Evolutionary conservation across 371 early-diverging fungal species (phyloP).

Genomic region (Mucor piriformis): DNA sequence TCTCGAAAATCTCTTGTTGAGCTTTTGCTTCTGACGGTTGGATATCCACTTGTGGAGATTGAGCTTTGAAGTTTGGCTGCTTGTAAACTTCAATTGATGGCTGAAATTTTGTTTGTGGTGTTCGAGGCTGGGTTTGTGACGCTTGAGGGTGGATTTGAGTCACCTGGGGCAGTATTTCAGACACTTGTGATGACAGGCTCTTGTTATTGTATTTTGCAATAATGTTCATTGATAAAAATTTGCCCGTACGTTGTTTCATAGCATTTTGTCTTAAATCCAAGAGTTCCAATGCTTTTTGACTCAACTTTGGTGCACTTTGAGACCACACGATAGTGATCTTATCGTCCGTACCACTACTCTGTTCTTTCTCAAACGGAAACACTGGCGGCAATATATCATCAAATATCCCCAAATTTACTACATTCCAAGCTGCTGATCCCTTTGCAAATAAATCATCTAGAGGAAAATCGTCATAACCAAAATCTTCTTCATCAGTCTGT

Average conservation of each 20-base stretch:
- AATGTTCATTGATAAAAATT: neutral
- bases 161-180: no score
- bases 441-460: neutral
- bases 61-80: neutral
- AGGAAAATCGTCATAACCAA: constrained; percentile 7
- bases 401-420: neutral
- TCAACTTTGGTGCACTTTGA: constrained; percentile 6
- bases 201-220: neutral
- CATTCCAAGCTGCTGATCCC: neutral
- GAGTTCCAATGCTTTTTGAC: neutral
- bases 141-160: neutral
- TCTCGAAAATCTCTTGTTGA: neutral
- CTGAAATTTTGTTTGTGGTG: neutral
- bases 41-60: neutral
- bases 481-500: neutral
- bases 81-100: neutral
- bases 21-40: neutral
- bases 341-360: neutral
- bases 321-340: constrained; percentile 2
- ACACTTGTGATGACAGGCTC: neutral
- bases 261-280: constrained; percentile 13
- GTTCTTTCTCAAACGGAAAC: constrained; percentile 15
- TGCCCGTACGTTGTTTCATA: constrained; percentile 13
- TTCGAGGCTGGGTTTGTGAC: neutral
- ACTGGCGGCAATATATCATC: constrained; percentile 9